These are phyloP conservation scores for Sordariomycetes sp. DNA, from an alignment of 2,329 filamentous ascomycete genomes.

Conservation along the genomic window DNA sequence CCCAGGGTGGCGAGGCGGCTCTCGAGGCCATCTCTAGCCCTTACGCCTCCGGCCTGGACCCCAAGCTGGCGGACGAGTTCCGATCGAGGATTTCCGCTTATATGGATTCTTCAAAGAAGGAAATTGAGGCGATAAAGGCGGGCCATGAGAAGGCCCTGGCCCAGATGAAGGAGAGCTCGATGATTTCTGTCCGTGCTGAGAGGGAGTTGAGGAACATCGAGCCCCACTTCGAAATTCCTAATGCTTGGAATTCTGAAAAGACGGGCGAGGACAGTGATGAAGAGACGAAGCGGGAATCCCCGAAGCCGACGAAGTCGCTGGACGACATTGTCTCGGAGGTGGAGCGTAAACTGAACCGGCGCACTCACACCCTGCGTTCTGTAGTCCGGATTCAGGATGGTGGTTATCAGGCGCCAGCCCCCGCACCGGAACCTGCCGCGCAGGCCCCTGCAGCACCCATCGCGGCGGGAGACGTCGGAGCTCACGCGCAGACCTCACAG, in stretches of 20 bases:
- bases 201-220: slow-evolving; percentile 57
- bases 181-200: slow-evolving; percentile 60
- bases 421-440: slow-evolving; percentile 24
- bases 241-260: slow-evolving; percentile 50
- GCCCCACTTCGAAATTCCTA: slow-evolving; percentile 45
- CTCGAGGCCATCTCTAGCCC: slow-evolving; percentile 38
- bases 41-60: slow-evolving; percentile 50
- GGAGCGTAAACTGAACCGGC: slow-evolving; percentile 56
- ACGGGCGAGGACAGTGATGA: slow-evolving; percentile 36
- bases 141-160: slow-evolving; percentile 66
- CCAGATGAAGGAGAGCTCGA: slow-evolving; percentile 53
- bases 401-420: slow-evolving; percentile 52
- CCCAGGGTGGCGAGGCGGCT: slow-evolving; percentile 35
- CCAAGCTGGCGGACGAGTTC: slow-evolving; percentile 73
- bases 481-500: slow-evolving; percentile 21
- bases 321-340: slow-evolving; percentile 66
- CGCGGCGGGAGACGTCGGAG: slow-evolving; percentile 9
- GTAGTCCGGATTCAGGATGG: slow-evolving; percentile 66
- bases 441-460: slow-evolving; percentile 6
- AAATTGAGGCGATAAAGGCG: slow-evolving; percentile 74
- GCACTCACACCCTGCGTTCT: slow-evolving; percentile 48
- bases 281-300: slow-evolving; percentile 19
- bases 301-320: slow-evolving; percentile 38
- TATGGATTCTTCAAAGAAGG: slow-evolving; percentile 58
- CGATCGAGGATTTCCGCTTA: slow-evolving; percentile 62